Conservation (phyloP, 768 basidiomycete species). For the Boletus reticulatus region DNA sequence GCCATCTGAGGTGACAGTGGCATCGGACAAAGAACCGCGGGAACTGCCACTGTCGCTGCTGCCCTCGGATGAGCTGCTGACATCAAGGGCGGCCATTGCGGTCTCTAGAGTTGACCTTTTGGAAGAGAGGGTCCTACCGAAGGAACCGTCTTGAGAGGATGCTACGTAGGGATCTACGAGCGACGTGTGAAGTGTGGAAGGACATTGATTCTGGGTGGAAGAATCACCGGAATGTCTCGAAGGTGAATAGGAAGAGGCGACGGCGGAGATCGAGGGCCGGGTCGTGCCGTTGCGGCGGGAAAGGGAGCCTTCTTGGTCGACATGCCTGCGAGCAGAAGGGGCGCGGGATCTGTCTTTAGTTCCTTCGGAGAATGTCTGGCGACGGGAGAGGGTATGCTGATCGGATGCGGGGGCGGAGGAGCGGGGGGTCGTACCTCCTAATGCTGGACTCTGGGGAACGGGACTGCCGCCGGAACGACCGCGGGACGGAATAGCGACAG, state of each 20-base stretch:
- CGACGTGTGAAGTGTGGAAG: slow-evolving; percentile 19
- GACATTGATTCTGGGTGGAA: slow-evolving; percentile 15
- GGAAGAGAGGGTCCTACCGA: slow-evolving; percentile 34
- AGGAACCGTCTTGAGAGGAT: slow-evolving; percentile 30
- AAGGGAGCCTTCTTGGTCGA: slow-evolving; percentile 51
- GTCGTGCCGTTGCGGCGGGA: slow-evolving; percentile 46
- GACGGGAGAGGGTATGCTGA: slow-evolving; percentile 42
- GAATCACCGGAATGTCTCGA: slow-evolving; percentile 23
- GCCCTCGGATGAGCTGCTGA: slow-evolving; percentile 50
- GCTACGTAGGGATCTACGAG: slow-evolving; percentile 21
- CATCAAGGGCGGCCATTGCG: slow-evolving; percentile 38
- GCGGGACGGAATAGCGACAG: slow-evolving; percentile 40
- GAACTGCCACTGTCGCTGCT: slow-evolving; percentile 54
- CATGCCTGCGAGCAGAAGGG: slow-evolving; percentile 58
- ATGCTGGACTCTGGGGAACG: slow-evolving; percentile 23
- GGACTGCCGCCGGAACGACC: slow-evolving; percentile 56
- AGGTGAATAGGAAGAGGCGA: slow-evolving; percentile 33
- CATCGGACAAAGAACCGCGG: slow-evolving; percentile 61
- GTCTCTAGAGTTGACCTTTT: slow-evolving; percentile 36
- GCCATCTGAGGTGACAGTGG: slow-evolving; percentile 81
- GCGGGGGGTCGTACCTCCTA: slow-evolving; percentile 30
- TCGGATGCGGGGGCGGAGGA: slow-evolving; percentile 41
- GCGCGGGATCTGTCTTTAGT: slow-evolving; percentile 55
- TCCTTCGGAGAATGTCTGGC: slow-evolving; percentile 50
- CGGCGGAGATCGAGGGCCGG: slow-evolving; percentile 45